Conservation (phyloP, 495 filamentous ascomycete genomes). For the Aspergillus taichungensis region DNA sequence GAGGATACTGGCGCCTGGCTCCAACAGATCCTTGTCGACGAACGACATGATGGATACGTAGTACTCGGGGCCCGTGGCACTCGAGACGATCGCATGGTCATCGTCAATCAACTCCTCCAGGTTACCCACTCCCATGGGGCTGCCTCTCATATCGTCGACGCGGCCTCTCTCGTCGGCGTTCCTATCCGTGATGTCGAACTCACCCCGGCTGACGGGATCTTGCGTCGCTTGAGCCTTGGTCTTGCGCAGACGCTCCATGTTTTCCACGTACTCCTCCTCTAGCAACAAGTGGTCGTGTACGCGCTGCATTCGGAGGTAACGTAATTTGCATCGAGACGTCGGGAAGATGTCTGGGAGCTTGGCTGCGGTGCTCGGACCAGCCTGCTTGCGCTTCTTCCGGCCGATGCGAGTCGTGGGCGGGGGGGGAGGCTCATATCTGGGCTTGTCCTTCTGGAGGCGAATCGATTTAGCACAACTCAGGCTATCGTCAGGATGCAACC, state of each 20-base stretch:
- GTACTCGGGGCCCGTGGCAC: constrained; percentile 95
- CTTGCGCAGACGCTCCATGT: constrained; percentile 90
- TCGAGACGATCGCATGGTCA: constrained; percentile 97
- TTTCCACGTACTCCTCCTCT: constrained; percentile 98
- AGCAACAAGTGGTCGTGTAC: constrained; percentile 95
- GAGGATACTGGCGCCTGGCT: constrained; percentile 91
- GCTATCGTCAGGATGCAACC: constrained; percentile 10
- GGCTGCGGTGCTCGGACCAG: constrained; percentile 83
- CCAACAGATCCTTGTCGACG: constrained; percentile 96
- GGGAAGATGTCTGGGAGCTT: constrained; percentile 92
- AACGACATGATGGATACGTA: constrained; percentile 99
- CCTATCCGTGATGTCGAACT: constrained; percentile 47
- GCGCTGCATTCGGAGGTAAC: constrained; percentile 94
- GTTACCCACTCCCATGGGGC: constrained; percentile 97
- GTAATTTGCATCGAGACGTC: constrained; percentile 93
- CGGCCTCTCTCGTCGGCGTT: constrained; percentile 93
- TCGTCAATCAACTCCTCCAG: constrained; percentile 99
- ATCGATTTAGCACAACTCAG: constrained; percentile 6
- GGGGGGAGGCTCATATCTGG: constrained; percentile 97
- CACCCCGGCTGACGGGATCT: constrained; percentile 39
- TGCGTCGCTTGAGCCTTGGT: constrained; percentile 72
- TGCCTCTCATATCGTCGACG: constrained; percentile 97
- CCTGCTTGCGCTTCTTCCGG: constrained; percentile 93
- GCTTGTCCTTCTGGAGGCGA: constrained; percentile 79
- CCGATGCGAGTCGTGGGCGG: constrained; percentile 94